A percentile compares a stretch with the other conserved stretches of the same genome.
phyloP scores from a whole-genome alignment of 805 yeast species.

The Metschnikowia cubensis region DNA sequence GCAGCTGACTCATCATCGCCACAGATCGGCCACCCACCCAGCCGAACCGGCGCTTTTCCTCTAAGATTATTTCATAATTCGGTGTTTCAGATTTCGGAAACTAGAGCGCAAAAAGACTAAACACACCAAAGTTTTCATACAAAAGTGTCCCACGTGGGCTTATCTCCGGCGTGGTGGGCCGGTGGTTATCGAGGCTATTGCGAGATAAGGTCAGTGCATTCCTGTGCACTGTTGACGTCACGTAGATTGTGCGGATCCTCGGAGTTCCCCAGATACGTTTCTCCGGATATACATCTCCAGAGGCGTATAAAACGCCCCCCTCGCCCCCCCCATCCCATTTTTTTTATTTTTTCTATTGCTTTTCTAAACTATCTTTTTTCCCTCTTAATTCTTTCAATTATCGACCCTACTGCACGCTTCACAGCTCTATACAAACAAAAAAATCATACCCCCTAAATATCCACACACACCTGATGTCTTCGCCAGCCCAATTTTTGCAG shows the following conservation, averaged over 20 bases:
- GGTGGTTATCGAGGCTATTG: background rate
- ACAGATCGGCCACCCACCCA: too few species aligned
- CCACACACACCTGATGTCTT: slow-evolving; percentile 8
- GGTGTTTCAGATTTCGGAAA: too few species aligned
- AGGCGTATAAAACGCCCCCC: slow-evolving; percentile 10
- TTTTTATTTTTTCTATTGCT: background rate
- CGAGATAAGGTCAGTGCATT: background rate
- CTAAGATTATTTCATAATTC: too few species aligned
- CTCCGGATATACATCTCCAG: slow-evolving; percentile 21
- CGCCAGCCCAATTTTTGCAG: slow-evolving; percentile 42
- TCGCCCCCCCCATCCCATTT: too few species aligned
- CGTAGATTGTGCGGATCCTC: slow-evolving; percentile 13
- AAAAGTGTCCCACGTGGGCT: too few species aligned
- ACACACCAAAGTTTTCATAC: too few species aligned
- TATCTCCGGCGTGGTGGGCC: background rate
- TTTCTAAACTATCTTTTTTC: background rate
- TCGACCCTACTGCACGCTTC: background rate
- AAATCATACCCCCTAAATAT: background rate
- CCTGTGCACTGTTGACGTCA: slow-evolving; percentile 15
- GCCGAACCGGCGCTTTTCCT: too few species aligned
- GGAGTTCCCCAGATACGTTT: slow-evolving; percentile 16
- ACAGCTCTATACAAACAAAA: background rate
- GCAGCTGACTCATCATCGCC: background rate
- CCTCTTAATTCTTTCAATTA: background rate
- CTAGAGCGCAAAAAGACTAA: too few species aligned